Conservation (phyloP, 441 rosid genomes). For the Populus tomentosa region DNA sequence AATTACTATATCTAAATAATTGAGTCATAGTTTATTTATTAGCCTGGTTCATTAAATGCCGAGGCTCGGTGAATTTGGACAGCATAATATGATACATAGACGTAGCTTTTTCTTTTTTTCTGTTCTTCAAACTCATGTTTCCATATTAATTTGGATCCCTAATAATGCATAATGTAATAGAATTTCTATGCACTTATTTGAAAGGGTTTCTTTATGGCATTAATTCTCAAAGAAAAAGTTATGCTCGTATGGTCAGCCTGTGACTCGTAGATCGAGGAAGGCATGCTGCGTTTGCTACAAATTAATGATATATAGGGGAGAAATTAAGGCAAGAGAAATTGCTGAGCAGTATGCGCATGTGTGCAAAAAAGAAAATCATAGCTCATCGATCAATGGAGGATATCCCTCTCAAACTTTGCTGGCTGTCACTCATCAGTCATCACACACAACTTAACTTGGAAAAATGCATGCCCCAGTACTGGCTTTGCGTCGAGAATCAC, state of each 20-base stretch:
- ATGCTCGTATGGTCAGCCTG: too few species aligned
- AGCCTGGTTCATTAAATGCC: neutral
- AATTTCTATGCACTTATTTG: too few species aligned
- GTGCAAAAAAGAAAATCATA: too few species aligned
- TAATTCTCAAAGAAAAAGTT: too few species aligned
- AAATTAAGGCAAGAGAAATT: too few species aligned
- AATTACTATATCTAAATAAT: neutral
- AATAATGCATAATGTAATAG: too few species aligned
- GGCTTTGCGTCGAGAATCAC: conserved; percentile 44
- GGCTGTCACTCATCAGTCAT: conserved; percentile 13
- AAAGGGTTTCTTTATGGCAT: too few species aligned
- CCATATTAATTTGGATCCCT: neutral
- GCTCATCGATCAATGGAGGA: neutral
- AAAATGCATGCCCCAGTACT: neutral
- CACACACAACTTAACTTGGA: neutral
- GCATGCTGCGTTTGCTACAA: too few species aligned
- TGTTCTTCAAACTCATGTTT: neutral
- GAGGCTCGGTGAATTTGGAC: neutral
- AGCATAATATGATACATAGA: too few species aligned
- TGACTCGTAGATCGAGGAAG: too few species aligned
- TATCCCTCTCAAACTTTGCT: neutral
- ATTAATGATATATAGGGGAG: too few species aligned
- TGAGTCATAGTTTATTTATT: neutral
- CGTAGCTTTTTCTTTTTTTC: neutral
- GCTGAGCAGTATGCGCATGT: too few species aligned